Evolutionary conservation across 345 rosid species (phyloP), one percentile per base, ranked within the genome.

Genomic region (Viola odorata): DNA sequence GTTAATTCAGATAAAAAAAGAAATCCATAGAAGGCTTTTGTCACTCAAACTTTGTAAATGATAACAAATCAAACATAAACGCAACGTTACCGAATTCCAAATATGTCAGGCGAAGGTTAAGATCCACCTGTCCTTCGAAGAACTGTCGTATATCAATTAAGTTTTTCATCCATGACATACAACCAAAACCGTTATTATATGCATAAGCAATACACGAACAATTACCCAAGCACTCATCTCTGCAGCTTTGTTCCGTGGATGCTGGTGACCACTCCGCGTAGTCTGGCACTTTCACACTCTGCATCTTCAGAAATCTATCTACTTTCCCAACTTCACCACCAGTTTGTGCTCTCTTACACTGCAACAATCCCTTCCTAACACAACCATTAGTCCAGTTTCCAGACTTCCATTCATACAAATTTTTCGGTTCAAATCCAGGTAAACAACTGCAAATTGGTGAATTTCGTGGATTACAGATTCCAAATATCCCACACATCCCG

Each of bases 121-220:
- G 55, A 54, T 63, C 54, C 11, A 58, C 55, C 36, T 65, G 68
- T 1, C 62, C 69, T 5, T 7, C 10, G 7, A 72, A 37, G 53
- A 54, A 42, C 23, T 66, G 54, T 10, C 39, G 58, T 8, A 66
- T 14, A 3, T 68, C 69, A 1, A 59, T 53, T 55, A 75, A 54
- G 42, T 32, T 49, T 37, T 12, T 41, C 0, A 37, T 49, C 79
- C 75, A 70, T 23, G 38, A 56, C 62, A 70, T 49, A 49, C 75
- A 75, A 41, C 79, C 69, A 4, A 66, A 32, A 32, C 65, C 71
- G 10, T 54, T 14, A 44, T 65, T 48, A 65, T 53, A 54, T 12
- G 75, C 65, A 58, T 55, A 66, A 37, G 75, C 75, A 9, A 63
- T 7, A 16, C 79, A 70, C 1, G 75, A 23, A 37, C 15, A 47